Conservation (phyloP, 148 eudicot genomes). For the Rhododendron griersonianum region DNA sequence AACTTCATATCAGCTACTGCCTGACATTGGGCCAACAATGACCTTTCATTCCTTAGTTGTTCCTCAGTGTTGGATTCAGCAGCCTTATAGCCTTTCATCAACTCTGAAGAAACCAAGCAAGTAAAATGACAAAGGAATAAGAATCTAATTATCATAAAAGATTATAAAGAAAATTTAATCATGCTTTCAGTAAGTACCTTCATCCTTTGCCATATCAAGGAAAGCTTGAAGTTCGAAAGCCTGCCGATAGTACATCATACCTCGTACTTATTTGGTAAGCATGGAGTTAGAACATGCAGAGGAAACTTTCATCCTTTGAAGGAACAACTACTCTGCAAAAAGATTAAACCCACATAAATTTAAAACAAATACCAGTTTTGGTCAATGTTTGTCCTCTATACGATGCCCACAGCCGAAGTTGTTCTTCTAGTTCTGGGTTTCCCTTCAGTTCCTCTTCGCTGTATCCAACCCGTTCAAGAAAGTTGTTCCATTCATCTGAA, state of each 20-base stretch:
- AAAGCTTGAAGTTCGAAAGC: conserved; percentile 73
- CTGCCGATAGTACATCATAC: conserved; percentile 76
- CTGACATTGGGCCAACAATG: conserved; percentile 55
- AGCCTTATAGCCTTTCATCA: conserved; percentile 69
- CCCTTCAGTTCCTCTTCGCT: conserved; percentile 49
- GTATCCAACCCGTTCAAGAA: conserved; percentile 29
- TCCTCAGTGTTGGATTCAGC: conserved; percentile 51
- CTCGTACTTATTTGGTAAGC: conserved; percentile 42
- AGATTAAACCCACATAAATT: background rate
- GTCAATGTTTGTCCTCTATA: conserved; percentile 74
- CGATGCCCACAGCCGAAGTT: conserved; percentile 64
- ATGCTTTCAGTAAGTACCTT: conserved; percentile 28
- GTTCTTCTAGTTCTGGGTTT: conserved; percentile 36
- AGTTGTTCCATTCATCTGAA: conserved; percentile 67
- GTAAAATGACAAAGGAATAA: background rate
- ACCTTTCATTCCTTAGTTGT: conserved; percentile 37
- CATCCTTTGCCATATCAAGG: conserved; percentile 70
- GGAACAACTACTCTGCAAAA: background rate
- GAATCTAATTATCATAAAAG: background rate
- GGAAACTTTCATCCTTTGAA: background rate
- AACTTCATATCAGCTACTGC: conserved; percentile 74
- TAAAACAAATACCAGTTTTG: conserved; percentile 46
- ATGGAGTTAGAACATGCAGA: conserved; percentile 3
- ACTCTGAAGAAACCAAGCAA: conserved; percentile 28
- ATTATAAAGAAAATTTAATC: background rate